Percentiles rank a stretch among this genome's conserved stretches.
phyloP scores from a whole-genome alignment of 164 flowering plant species.

The Amborella trichopoda region DNA sequence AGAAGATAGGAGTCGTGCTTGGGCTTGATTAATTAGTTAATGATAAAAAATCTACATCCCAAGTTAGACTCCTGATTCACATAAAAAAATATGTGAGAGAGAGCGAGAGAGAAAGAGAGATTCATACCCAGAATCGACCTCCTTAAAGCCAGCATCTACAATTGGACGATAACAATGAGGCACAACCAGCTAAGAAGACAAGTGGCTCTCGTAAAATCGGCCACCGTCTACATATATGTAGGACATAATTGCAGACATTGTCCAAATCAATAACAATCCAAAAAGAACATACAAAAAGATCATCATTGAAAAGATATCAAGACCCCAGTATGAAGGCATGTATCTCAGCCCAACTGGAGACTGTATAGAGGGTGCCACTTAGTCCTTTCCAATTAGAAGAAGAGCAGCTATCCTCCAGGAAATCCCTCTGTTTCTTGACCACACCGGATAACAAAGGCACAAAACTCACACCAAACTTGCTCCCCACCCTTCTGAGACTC shows the following conservation, averaged over 20 bases:
- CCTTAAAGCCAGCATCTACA: too few relatives aligned
- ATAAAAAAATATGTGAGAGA: too few relatives aligned
- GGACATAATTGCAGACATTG: neutral
- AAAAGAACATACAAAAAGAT: conserved; percentile 1
- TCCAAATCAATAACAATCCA: neutral
- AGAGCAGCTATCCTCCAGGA: conserved; percentile 7
- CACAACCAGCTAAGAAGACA: too few relatives aligned
- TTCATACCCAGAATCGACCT: too few relatives aligned
- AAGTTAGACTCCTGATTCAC: too few relatives aligned
- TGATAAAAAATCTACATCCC: too few relatives aligned
- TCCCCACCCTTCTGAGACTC: conserved; percentile 18
- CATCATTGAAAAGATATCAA: neutral
- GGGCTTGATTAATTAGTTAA: too few relatives aligned
- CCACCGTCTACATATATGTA: neutral
- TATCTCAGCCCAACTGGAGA: conserved; percentile 26
- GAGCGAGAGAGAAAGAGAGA: too few relatives aligned
- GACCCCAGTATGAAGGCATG: conserved; percentile 24
- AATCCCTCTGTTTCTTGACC: conserved; percentile 21
- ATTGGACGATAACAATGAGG: neutral
- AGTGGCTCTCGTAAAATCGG: conserved; percentile 2
- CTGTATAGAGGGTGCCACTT: conserved; percentile 23
- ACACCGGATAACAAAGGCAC: conserved; percentile 23
- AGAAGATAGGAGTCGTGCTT: too few relatives aligned
- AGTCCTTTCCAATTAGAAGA: conserved; percentile 15
- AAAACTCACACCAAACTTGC: conserved; percentile 22